Percentiles rank a stretch among this genome's conserved stretches.
Evolutionary conservation across 345 rosid genomes (phyloP).

Genomic region (Melastoma malabathricum): DNA sequence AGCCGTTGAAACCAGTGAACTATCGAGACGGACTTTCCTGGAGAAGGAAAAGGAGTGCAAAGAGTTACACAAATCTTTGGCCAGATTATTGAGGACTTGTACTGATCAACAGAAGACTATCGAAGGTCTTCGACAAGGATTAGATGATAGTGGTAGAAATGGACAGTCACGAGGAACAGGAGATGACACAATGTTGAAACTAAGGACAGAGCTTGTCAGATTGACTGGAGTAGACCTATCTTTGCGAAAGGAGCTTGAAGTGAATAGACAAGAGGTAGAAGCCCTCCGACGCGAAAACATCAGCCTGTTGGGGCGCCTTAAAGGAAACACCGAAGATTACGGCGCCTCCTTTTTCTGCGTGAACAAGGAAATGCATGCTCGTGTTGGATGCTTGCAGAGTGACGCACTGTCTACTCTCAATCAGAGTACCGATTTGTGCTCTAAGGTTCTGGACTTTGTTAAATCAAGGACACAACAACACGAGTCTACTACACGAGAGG

Average conservation of each 20-base stretch:
- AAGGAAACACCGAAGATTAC: conserved; percentile 37
- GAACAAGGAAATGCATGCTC: conserved; percentile 56
- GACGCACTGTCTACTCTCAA: conserved; percentile 62
- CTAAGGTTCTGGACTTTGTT: conserved; percentile 52
- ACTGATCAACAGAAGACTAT: conserved; percentile 81
- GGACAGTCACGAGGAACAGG: conserved; percentile 28
- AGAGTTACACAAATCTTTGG: conserved; percentile 63
- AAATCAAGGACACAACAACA: conserved; percentile 39
- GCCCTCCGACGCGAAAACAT: conserved; percentile 84
- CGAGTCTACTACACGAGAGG: conserved; percentile 26
- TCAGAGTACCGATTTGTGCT: conserved; percentile 44
- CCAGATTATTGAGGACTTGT: conserved; percentile 60
- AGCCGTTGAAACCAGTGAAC: conserved; percentile 35
- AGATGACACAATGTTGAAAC: conserved; percentile 31
- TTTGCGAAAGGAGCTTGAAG: conserved; percentile 64
- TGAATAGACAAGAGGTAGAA: conserved; percentile 47
- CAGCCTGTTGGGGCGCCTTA: conserved; percentile 54
- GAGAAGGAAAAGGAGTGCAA: conserved; percentile 88
- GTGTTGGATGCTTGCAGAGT: conserved; percentile 56
- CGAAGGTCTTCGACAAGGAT: conserved; percentile 51
- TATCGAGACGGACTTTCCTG: conserved; percentile 50
- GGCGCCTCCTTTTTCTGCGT: conserved; percentile 48
- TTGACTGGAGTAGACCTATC: conserved; percentile 69
- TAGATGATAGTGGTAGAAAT: conserved; percentile 30
- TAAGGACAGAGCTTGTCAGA: conserved; percentile 82